Conservation (phyloP, 225 moss, liverwort and hornwort genomes). For the Sphagnum contortum region DNA sequence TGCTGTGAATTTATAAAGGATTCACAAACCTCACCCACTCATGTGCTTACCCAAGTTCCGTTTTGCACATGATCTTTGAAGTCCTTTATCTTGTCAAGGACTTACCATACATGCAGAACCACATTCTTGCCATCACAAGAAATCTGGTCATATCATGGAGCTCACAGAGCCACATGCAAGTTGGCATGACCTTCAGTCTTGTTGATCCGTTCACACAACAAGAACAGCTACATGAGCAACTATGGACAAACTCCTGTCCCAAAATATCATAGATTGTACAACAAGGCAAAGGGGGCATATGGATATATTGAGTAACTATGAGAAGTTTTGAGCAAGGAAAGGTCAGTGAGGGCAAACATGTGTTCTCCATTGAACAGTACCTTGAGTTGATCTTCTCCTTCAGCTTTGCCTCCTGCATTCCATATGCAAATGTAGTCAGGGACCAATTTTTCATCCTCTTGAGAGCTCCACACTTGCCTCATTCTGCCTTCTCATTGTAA, state of each 20-base stretch:
- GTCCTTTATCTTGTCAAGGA: constrained; percentile 70
- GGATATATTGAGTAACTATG: too few relatives aligned
- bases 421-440: background rate
- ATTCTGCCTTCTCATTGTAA: too few relatives aligned
- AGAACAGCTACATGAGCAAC: too few relatives aligned
- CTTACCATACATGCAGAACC: constrained; percentile 85
- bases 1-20: constrained; percentile 41
- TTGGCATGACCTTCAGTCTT: constrained; percentile 76
- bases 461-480: too few relatives aligned
- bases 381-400: constrained; percentile 64
- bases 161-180: constrained; percentile 78
- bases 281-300: too few relatives aligned
- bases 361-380: constrained; percentile 56
- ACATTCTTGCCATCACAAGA: constrained; percentile 79
- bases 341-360: background rate
- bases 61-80: constrained; percentile 81
- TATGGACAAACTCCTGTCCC: too few relatives aligned
- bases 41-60: constrained; percentile 67
- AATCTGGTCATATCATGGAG: constrained; percentile 59
- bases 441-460: too few relatives aligned
- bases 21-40: constrained; percentile 22
- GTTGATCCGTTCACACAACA: constrained; percentile 54
- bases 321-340: too few relatives aligned
- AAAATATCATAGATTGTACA: too few relatives aligned
- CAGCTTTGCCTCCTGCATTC: constrained; percentile 64